Evolutionary conservation across 2,329 filamentous ascomycete genomes (phyloP), one percentile per base, ranked within the genome.

Genomic region (Lasiodiplodia gonubiensis): DNA sequence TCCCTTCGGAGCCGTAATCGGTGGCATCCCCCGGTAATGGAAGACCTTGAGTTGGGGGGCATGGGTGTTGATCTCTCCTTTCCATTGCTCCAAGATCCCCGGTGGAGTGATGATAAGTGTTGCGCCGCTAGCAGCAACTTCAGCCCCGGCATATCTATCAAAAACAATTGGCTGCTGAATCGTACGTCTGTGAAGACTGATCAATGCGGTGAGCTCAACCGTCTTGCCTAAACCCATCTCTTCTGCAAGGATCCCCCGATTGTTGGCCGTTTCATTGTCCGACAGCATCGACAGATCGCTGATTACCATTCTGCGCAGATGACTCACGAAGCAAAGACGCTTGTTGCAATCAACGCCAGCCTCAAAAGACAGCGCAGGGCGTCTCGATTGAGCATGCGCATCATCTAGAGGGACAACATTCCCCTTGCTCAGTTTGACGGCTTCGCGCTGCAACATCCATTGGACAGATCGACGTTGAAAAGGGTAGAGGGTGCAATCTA

Each of bases 201-300:
- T 86, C 12, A 94, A 81, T 4, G 89, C 85, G 53, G 93, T 87
- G 2, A 92, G 83, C 78, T 94, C 92, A 3, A 94, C 82, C 0
- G 92, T 94, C 76, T 94, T 94, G 1, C 92, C 92, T 1, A 94
- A 81, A 0, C 92, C 92, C 92, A 94, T 94, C 76, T 94, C 92
- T 74, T 94, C 92, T 0, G 90, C 88, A 5, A 94, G 80, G 57
- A 93, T 89, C 0, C 91, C 91, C 2, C 88, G 88, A 42, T 74
- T 77, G 2, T 83, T 68, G 18, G 72, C 87, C 79, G 25, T 76
- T 68, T 72, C 69, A 66, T 80, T 74, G 39, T 77, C 75, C 66
- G 87, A 88, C 2, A 79, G 72, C 0, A 74, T 69, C 10, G 42
- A 46, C 3, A 81, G 68, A 72, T 90, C 82, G 46, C 80, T 80